Evolutionary conservation across 148 eudicot species (phyloP).

Genomic region (Talinum fruticosum): DNA sequence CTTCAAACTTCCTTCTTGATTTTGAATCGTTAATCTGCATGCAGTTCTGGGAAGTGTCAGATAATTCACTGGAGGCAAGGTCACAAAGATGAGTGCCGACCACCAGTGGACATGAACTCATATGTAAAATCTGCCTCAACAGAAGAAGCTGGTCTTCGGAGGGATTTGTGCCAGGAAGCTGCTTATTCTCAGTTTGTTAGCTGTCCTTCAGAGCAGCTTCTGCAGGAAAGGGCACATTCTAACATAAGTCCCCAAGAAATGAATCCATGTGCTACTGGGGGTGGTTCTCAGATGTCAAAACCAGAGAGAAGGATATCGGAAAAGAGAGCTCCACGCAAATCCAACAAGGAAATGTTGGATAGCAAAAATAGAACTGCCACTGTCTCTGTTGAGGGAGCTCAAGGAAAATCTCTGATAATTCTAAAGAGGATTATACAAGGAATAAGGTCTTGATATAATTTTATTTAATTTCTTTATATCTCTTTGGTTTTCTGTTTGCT

Average conservation of each 20-base stretch:
- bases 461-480: not conserved
- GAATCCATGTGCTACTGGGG: constrained; percentile 20
- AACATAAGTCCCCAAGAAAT: constrained; percentile 21
- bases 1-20: constrained; percentile 16
- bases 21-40: constrained; percentile 24
- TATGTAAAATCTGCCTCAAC: constrained; percentile 30
- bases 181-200: constrained; percentile 17
- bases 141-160: constrained; percentile 38
- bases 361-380: constrained; percentile 32
- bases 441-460: constrained; percentile 43
- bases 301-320: constrained; percentile 45
- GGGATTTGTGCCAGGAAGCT: constrained; percentile 24
- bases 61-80: constrained; percentile 94
- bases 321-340: constrained; percentile 41
- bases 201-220: constrained; percentile 28
- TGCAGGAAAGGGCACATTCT: constrained; percentile 28
- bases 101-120: constrained; percentile 35
- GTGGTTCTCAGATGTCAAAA: constrained; percentile 28
- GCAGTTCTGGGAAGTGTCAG: constrained; percentile 96
- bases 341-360: constrained; percentile 35
- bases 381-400: constrained; percentile 29
- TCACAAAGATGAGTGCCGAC: constrained; percentile 92
- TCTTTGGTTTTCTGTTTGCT: constrained; percentile 10
- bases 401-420: constrained; percentile 17
- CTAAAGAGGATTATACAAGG: constrained; percentile 34